Evolutionary conservation across 306 rosid genomes (phyloP).

Genomic region (Albizia julibrissin): DNA sequence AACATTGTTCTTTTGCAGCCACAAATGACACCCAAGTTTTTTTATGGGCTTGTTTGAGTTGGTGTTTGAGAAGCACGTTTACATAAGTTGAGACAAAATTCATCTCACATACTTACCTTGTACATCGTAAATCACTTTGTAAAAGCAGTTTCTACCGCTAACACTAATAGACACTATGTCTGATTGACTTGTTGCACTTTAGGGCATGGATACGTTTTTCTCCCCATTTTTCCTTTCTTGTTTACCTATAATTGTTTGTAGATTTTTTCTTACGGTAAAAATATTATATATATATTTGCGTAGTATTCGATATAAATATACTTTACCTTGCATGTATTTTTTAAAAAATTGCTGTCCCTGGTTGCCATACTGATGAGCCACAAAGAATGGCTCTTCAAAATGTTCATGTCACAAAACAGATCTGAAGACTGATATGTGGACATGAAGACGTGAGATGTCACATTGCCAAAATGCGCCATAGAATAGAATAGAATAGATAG

Average conservation of each 20-base stretch:
- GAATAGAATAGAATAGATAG: not conserved
- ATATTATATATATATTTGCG: not conserved
- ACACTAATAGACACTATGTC: no score
- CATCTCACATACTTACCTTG: no score
- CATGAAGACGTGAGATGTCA: not conserved
- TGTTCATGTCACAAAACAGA: not conserved
- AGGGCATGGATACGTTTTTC: no score
- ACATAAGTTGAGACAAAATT: no score
- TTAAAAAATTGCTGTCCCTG: not conserved
- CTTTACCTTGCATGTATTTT: not conserved
- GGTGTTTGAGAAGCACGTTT: no score
- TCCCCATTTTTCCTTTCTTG: not conserved
- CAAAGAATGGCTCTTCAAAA: not conserved
- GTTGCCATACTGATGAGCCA: not conserved
- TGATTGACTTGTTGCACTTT: not conserved
- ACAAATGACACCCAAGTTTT: not conserved
- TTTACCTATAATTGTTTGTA: not conserved
- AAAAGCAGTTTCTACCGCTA: no score
- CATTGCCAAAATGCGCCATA: not conserved
- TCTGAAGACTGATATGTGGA: not conserved
- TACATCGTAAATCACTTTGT: no score
- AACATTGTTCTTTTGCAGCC: not conserved
- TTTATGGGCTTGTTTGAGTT: no score
- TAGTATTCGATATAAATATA: not conserved
- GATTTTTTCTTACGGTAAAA: not conserved